phyloP scores from a whole-genome alignment of 75 land plant genomes.

The Cryptomeria japonica region DNA sequence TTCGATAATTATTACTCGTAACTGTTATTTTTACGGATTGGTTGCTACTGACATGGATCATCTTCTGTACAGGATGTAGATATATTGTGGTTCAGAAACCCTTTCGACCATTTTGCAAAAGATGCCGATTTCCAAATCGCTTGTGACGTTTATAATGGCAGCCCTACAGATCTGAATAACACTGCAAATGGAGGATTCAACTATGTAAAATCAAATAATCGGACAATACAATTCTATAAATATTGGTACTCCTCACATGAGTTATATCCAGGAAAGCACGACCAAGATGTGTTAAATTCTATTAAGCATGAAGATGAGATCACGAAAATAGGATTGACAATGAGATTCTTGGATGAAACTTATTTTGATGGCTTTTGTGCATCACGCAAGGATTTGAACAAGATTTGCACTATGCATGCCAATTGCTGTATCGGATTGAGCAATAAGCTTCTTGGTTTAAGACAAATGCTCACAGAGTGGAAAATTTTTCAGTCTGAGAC shows the following conservation, averaged over 20 bases:
- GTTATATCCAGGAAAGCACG: background rate
- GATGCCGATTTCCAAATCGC: conserved; percentile 74
- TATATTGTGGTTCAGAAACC: conserved; percentile 82
- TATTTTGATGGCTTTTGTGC: conserved; percentile 74
- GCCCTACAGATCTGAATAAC: conserved; percentile 52
- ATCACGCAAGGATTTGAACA: conserved; percentile 43
- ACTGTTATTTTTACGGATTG: too few species aligned
- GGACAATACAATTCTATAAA: background rate
- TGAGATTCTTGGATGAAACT: conserved; percentile 54
- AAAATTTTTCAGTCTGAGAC: conserved; percentile 36
- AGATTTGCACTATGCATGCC: too few species aligned
- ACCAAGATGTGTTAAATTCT: background rate
- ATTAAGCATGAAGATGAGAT: conserved; percentile 38
- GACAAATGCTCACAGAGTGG: conserved; percentile 64
- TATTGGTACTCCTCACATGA: conserved; percentile 52
- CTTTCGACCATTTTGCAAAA: conserved; percentile 40
- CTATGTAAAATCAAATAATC: conserved; percentile 26
- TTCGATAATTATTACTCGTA: too few species aligned
- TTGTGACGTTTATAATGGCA: conserved; percentile 62
- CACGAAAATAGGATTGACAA: conserved; percentile 43
- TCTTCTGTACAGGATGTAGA: conserved; percentile 74
- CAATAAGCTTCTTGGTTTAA: conserved; percentile 40
- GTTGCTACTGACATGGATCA: background rate
- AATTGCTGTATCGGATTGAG: too few species aligned
- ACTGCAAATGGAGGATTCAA: conserved; percentile 80